These are phyloP conservation scores for Phytophthora brassicae DNA, from an alignment of 352 stramenopile genomes.

Conservation along the genomic window DNA sequence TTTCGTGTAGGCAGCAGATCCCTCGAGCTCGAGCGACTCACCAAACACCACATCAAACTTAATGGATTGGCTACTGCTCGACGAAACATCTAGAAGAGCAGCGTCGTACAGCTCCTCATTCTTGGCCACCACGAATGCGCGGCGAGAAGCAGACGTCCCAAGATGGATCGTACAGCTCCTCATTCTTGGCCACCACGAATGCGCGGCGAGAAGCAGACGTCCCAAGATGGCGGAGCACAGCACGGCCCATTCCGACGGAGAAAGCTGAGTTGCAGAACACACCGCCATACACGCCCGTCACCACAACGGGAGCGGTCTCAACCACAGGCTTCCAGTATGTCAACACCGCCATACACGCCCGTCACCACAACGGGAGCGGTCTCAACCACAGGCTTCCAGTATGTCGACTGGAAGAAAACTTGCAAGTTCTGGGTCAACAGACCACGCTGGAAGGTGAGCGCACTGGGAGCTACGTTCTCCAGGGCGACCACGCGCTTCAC, in stretches of 20 bases:
- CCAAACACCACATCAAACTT: conserved; percentile 64
- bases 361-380: conserved; percentile 48
- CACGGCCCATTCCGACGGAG: conserved; percentile 65
- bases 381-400: conserved; percentile 32
- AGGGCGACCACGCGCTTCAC: conserved; percentile 69
- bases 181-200: conserved; percentile 85
- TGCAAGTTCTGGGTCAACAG: conserved; percentile 73
- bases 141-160: conserved; percentile 33
- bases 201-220: conserved; percentile 42
- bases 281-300: conserved; percentile 71
- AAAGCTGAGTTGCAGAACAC: conserved; percentile 69
- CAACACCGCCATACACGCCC: conserved; percentile 74
- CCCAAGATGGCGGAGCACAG: conserved; percentile 60
- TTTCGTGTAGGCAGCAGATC: conserved; percentile 62
- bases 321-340: conserved; percentile 31
- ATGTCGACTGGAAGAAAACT: conserved; percentile 67
- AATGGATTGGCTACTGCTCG: conserved; percentile 42
- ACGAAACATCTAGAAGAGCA: conserved; percentile 38
- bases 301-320: conserved; percentile 37
- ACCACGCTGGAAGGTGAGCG: conserved; percentile 65
- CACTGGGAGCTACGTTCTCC: conserved; percentile 62
- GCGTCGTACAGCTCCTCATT: conserved; percentile 64
- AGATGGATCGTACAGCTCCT: conserved; percentile 65
- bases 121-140: conserved; percentile 84
- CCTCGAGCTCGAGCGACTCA: conserved; percentile 40